Conservation (phyloP, 768 basidiomycete genomes). For the Leccinum barrowsii region DNA sequence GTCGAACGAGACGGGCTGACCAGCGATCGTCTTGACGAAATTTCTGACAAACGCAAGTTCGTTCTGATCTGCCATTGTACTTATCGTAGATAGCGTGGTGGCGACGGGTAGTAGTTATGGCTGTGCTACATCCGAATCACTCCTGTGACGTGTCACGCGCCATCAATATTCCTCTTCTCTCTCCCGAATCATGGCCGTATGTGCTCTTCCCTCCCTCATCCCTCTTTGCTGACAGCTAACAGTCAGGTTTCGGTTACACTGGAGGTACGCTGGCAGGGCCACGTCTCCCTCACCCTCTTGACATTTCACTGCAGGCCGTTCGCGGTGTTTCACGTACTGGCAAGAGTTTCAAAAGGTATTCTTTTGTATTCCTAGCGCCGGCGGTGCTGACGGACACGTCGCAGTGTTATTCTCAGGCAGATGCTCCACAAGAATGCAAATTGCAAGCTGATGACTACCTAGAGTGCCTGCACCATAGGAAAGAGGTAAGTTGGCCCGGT, state of each 20-base stretch:
- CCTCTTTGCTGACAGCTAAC: constrained; percentile 11
- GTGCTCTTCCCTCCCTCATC: constrained; percentile 4
- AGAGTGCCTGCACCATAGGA: constrained; percentile 85
- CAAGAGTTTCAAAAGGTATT: constrained; percentile 79
- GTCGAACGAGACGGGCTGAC: constrained; percentile 63
- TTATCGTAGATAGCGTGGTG: not conserved
- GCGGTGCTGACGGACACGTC: constrained; percentile 7
- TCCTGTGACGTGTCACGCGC: constrained; percentile 23
- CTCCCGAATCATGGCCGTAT: constrained; percentile 36
- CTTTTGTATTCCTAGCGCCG: not conserved
- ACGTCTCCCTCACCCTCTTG: not conserved
- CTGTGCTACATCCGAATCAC: constrained; percentile 18
- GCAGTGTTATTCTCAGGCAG: constrained; percentile 84
- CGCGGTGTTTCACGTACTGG: constrained; percentile 90
- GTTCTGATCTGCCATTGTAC: constrained; percentile 50
- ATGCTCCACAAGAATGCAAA: constrained; percentile 69
- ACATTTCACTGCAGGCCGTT: constrained; percentile 50
- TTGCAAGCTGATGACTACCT: constrained; percentile 80
- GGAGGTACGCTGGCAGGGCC: constrained; percentile 44
- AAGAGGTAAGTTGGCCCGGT: constrained; percentile 59
- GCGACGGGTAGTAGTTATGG: constrained; percentile 9
- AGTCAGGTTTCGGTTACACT: constrained; percentile 67
- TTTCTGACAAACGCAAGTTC: constrained; percentile 63
- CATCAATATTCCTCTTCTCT: constrained; percentile 3
- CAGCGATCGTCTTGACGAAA: constrained; percentile 58